A percentile compares a stretch with the other conserved stretches of the same genome.
These are phyloP conservation scores for Penicillium diatomitis DNA, from an alignment of 495 filamentous ascomycete species.

Conservation along the genomic window DNA sequence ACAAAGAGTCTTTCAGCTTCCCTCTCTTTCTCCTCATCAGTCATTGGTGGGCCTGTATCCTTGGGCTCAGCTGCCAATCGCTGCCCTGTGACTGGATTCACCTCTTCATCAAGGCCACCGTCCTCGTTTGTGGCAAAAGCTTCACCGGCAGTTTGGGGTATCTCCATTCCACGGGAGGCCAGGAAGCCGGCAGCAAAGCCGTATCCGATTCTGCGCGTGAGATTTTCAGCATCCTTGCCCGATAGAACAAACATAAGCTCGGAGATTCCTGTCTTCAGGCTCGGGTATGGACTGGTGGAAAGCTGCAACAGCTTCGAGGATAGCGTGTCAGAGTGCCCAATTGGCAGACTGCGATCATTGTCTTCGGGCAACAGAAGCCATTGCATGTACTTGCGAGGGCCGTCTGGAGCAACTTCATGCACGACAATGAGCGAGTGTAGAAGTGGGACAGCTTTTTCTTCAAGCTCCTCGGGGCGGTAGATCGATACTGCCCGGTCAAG, in stretches of 20 bases:
- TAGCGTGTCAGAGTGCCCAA: constrained; percentile 67
- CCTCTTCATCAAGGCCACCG: constrained; percentile 24
- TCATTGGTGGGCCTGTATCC: constrained; percentile 61
- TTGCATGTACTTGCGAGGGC: constrained; percentile 54
- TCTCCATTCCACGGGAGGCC: constrained; percentile 65
- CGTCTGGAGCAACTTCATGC: constrained; percentile 62
- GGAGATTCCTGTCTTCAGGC: constrained; percentile 65
- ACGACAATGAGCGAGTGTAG: constrained; percentile 61
- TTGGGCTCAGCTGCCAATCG: constrained; percentile 57
- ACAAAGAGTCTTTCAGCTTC: constrained; percentile 93
- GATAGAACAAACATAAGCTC: constrained; percentile 81
- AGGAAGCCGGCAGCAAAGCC: constrained; percentile 88
- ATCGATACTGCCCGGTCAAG: constrained; percentile 54
- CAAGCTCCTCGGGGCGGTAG: constrained; percentile 58
- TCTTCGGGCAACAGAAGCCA: constrained; percentile 66
- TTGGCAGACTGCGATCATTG: constrained; percentile 63
- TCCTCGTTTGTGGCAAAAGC: constrained; percentile 36
- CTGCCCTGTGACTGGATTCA: constrained; percentile 92
- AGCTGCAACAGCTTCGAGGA: constrained; percentile 70
- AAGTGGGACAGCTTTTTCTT: constrained; percentile 59
- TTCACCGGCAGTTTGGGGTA: constrained; percentile 59
- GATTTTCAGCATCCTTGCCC: constrained; percentile 57
- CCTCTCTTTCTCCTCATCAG: constrained; percentile 79
- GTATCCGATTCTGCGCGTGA: constrained; percentile 80
- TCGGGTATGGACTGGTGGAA: constrained; percentile 65